These are phyloP conservation scores for Phaffia australis DNA, from an alignment of 768 basidiomycete genomes.

Conservation along the genomic window DNA sequence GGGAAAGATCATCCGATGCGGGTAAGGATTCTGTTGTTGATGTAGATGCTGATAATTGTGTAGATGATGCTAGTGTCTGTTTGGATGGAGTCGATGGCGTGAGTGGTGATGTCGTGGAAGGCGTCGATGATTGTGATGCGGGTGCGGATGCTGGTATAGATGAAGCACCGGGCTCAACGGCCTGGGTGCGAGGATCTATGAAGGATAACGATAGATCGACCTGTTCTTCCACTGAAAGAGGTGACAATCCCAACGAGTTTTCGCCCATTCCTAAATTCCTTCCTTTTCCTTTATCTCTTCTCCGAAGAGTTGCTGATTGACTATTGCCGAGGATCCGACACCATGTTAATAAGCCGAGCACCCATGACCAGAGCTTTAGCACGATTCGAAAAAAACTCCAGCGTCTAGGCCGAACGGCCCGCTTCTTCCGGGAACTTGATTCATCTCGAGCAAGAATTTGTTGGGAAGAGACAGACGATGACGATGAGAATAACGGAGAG, in stretches of 20 bases:
- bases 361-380: not conserved
- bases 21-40: not conserved
- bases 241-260: not conserved
- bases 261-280: not conserved
- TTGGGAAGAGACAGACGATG: not conserved
- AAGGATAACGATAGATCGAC: not conserved
- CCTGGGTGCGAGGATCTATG: slow-evolving; percentile 3
- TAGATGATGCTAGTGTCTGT: not conserved
- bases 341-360: not conserved
- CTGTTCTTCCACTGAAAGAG: not conserved
- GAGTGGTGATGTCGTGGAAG: not conserved
- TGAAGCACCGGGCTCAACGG: too few relatives aligned
- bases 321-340: not conserved
- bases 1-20: not conserved
- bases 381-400: not conserved
- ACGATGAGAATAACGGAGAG: not conserved
- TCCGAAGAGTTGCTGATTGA: not conserved
- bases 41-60: not conserved
- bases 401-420: not conserved
- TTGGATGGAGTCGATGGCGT: not conserved
- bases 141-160: not conserved
- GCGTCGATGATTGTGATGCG: not conserved
- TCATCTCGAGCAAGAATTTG: not conserved
- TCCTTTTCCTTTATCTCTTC: not conserved
- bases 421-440: not conserved